phyloP scores from a whole-genome alignment of 345 rosid genomes.

The Eucalyptus cloeziana region DNA sequence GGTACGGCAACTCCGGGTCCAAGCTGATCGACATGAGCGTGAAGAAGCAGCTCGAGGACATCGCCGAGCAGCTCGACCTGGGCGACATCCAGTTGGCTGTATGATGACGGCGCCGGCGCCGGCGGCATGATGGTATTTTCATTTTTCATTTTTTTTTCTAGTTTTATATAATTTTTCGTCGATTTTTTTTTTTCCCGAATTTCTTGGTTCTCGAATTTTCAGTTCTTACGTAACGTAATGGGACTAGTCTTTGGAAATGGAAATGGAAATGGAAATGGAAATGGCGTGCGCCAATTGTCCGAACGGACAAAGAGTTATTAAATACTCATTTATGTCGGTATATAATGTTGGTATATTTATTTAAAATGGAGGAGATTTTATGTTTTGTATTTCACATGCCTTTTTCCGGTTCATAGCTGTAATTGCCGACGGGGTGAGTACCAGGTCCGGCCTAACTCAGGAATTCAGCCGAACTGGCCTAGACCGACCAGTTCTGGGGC shows the following conservation, averaged over 20 bases:
- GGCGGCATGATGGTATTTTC: not conserved
- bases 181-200: not conserved
- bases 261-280: not conserved
- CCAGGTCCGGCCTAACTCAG: not conserved
- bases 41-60: constrained; percentile 89
- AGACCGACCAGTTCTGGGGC: not conserved
- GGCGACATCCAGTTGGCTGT: constrained; percentile 55
- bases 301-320: not conserved
- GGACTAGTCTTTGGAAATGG: not conserved
- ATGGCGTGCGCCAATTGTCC: not conserved
- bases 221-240: not conserved
- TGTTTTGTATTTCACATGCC: not conserved
- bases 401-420: not conserved
- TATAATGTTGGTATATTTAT: not conserved
- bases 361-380: not conserved
- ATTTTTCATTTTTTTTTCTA: not conserved
- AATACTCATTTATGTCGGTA: not conserved
- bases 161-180: not conserved
- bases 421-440: not conserved
- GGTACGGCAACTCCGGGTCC: constrained; percentile 71
- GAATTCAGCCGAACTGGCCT: not conserved
- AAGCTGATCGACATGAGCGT: constrained; percentile 92
- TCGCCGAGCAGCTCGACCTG: constrained; percentile 69
- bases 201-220: not conserved
- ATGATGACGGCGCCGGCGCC: not conserved